Evolutionary conservation across 257 asterid species (phyloP), one percentile per base, ranked within the genome.

Genomic region (Leonotis leonurus): DNA sequence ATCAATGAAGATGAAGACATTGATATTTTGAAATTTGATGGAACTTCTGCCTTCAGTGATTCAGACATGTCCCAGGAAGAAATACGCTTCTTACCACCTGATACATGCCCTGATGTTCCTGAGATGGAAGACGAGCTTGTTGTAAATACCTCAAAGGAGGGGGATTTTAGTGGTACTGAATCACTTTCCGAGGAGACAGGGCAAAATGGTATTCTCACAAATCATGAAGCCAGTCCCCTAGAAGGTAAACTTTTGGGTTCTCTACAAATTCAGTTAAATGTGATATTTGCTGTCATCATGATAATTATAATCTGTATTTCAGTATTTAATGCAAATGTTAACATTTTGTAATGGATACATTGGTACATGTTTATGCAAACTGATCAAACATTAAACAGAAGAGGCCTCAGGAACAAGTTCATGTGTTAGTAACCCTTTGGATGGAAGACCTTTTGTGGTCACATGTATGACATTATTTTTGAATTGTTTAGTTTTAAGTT

Each of bases 51-150:
- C 63, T 85, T 90, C 70, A 87, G 97, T 71, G 97, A 90, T 77
- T 87, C 96, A 17, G 96, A 90, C 74, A 76, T 79, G 78, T 90
- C 97, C 5, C 86, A 84, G 64, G 95, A 73, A 36, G 97, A 87
- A 72, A 62, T 87, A 46, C 66, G 88, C 59, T 90, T 77, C 79
- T 80, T 90, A 81, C 96, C 96, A 36, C 83, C 90, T 25, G 85
- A 87, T 39, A 96, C 97, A 9, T 56, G 70, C 58, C 89, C 86
- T 0, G 96, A 87, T 83, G 71, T 69, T 81, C 77, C 83, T 49
- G 97, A 85, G 74, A 86, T 73, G 75, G 87, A 80, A 71, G 90
- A 81, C 58, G 76, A 70, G 71, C 65, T 73, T 73, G 84, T 73
- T 49, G 70, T 79, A 44, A 84, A 78, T 74, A 68, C 75, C 64